Base-by-base conservation (phyloP, 2,329 filamentous ascomycete species). In the Epicoccum nigrum region DNA sequence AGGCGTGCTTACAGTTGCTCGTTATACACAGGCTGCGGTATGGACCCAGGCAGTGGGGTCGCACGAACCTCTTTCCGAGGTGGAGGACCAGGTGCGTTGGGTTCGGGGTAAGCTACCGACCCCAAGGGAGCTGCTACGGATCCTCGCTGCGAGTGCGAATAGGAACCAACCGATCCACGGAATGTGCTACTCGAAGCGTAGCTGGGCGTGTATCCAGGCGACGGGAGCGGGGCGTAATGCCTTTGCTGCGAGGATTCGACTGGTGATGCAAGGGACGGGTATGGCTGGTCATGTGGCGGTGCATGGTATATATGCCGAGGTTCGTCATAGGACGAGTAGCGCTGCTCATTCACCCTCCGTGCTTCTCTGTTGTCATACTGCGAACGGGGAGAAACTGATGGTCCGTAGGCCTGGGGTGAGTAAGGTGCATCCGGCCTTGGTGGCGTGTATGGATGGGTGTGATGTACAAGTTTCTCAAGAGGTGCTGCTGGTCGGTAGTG, bases 361-460 rank as follows among this genome's bases (percentile, higher is more conserved):
- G 64, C 59, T 4, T 50, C 65, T 60, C 68, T 63, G 53, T 50
- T 56, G 45, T 71, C 69, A 44, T 65, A 67, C 34, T 71, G 67
- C 27, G 70, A 70, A 46, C 70, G 69, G 9, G 73, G 73, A 20
- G 73, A 73, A 44, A 70, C 62, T 13, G 69, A 69, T 12, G 69
- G 70, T 8, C 67, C 70, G 62, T 74, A 71, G 33, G 72, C 65
- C 48, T 68, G 68, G n/a, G 72, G 72, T 15, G 72, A 74, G 56
- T 74, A 74, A 7, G 69, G 65, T 16, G 71, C 67, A 39, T 76
- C 72, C 20, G 73, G 72, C 32, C 72, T 63, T 5, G 73, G 71
- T 16, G 73, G 72, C 13, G 73, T 74, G 56, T 73, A 75, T 9
- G 71, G 68, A 54, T 71, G 66, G 16, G 68, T 54, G 15, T 70